Evolutionary conservation across 257 asterid genomes (phyloP).

Genomic region (Fraxinus anomala): DNA sequence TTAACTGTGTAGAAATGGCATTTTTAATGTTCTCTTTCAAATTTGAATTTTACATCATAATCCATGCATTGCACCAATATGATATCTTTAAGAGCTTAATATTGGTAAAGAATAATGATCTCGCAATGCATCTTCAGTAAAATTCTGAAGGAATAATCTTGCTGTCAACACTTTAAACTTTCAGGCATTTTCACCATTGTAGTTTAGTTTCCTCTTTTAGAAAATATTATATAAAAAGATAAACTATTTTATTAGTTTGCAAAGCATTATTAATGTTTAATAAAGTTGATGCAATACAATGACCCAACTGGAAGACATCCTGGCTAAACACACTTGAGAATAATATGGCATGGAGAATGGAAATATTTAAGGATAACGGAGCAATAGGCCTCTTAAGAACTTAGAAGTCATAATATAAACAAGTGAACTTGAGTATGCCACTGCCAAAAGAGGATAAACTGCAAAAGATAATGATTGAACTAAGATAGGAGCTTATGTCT

Average conservation of each 20-base stretch:
- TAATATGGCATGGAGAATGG: slow-evolving; percentile 5
- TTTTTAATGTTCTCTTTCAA: neutral
- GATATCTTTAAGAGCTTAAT: slow-evolving; percentile 1
- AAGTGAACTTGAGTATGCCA: slow-evolving; percentile 3
- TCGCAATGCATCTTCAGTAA: neutral
- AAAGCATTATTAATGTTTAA: neutral
- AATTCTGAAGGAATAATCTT: neutral
- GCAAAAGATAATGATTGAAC: neutral
- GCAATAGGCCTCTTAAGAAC: neutral
- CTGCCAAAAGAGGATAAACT: neutral
- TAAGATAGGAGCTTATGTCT: neutral
- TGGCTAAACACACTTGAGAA: neutral
- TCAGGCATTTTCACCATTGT: neutral
- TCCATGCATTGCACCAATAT: neutral
- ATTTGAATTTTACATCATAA: neutral
- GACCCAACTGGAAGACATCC: neutral
- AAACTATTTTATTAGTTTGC: neutral
- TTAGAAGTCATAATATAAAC: neutral
- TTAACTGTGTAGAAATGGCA: neutral
- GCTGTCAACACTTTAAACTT: neutral
- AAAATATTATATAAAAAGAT: neutral
- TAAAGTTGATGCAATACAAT: neutral
- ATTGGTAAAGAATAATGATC: neutral
- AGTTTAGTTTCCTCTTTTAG: neutral
- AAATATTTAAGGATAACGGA: neutral